Base-by-base conservation (phyloP, 2,329 filamentous ascomycete species). In the Diplodia mutila region DNA sequence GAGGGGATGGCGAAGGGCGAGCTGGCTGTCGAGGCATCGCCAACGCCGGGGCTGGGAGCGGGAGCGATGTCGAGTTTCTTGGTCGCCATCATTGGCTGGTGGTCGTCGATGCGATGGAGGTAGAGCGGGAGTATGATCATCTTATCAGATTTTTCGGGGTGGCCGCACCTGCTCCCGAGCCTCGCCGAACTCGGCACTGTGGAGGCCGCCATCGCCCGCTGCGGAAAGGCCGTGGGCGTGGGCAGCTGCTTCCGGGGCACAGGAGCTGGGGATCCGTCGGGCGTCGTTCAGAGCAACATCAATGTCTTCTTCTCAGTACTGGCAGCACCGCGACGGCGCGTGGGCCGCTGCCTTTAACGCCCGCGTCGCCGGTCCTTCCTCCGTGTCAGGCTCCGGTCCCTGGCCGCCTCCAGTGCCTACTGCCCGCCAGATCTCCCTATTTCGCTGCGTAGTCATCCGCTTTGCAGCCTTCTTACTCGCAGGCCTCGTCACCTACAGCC, bases 101-200 rank as follows among this genome's bases (percentile, higher is more conserved):
- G 53, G 46, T 52, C 32, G 42, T 49, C 21, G 53, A 51, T 37
- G 53, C 32, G 59, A 63, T 63, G 46, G 53, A 59, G 53, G 65
- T 59, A 52, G 54, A 59, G 65, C 52, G 65, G 53, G 23, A 59
- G 53, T 42, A 55, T 59, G 34, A 55, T 59, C 39, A 67, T 67
- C 65, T 67, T 67, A 67, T 67, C 65, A 67, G 65, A 67, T 67
- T 67, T 57, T 61, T 51, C 53, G 65, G 42, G 46, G 54, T 54
- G 65, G 61, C 11, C 14, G 11, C 48, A 14, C 34, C 49, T 29
- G 32, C 42, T 42, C 29, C 65, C 65, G 65, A 67, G 65, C 4
- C 11, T 52, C 53, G 65, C 65, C 65, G 65, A 67, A 67, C 52
- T 55, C 65, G 65, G 65, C 53, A 23, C 59, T 12, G 59, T 16